A percentile compares a stretch with the other conserved stretches of the same genome.
Conservation (phyloP, 2,329 filamentous ascomycete genomes). For the Cordyceps cateniannulata region DNA sequence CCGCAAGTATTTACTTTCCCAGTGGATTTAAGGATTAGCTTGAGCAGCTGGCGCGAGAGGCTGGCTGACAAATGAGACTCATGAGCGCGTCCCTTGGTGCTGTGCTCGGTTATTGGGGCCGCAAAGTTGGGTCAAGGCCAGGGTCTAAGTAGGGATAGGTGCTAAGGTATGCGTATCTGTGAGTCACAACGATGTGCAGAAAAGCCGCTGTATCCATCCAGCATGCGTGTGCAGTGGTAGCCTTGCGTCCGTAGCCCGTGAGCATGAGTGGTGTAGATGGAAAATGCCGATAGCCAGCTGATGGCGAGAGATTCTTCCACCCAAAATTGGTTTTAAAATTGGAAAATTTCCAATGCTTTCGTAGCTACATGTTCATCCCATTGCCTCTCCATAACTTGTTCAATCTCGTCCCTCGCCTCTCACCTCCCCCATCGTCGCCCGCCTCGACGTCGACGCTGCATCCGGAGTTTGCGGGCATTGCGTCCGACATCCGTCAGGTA, state of each 20-base stretch:
- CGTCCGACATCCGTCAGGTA: conserved; percentile 4
- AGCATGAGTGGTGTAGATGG: background rate
- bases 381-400: background rate
- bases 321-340: background rate
- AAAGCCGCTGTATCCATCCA: background rate
- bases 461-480: conserved; percentile 11
- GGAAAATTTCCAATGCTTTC: background rate
- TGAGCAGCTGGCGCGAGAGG: background rate
- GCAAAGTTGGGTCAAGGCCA: background rate
- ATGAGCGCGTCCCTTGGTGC: background rate
- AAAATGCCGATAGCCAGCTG: background rate
- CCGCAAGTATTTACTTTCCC: too few species aligned
- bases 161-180: background rate
- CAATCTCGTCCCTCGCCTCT: too few species aligned
- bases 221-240: conserved; percentile 6
- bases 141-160: background rate
- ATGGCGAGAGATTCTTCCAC: background rate
- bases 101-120: background rate
- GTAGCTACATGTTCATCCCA: background rate
- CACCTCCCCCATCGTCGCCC: too few species aligned
- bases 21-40: too few species aligned
- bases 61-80: conserved; percentile 4
- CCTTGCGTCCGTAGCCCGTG: background rate
- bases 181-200: conserved; percentile 1
- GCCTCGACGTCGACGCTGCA: background rate